Evolutionary conservation across 805 yeast genomes (phyloP), one percentile per base, ranked within the genome.

Genomic region (Yarrowia keelungensis): DNA sequence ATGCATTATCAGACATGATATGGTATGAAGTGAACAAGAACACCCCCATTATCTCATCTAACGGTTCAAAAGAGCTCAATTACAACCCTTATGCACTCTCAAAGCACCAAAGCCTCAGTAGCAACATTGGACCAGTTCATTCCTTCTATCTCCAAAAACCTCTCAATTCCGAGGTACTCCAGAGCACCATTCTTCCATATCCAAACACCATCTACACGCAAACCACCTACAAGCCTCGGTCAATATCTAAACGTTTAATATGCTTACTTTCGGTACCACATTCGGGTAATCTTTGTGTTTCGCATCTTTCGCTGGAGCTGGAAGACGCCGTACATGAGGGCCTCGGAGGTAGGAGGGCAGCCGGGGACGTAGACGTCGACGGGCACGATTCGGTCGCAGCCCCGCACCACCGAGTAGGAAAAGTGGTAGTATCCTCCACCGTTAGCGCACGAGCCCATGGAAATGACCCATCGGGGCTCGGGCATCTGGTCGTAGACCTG

Each of bases 401-500:
- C 97, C 77, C 97, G 84, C 26, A 91, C 96, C 35, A 91, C 97
- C 50, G 92, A 85, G 81, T 91, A 91, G 11, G 95, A 89, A 80
- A 91, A 91, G 79, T 91, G 97, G 81, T 91, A 91, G 81, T 91
- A 91, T 42, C 97, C 97, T 71, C 97, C 97, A 71, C 97, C 97
- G 77, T 91, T 91, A 71, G 97, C 97, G 81, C 97, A 91, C 8
- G 94, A 89, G 61, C 97, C 97, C 97, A 91, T 91, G 69, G 95
- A 89, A 74, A 91, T 91, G 66, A 91, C 97, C 97, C 97, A 91
- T 81, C 93, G 87, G 58, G 97, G 97, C 74, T 89, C 95, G 43
- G 97, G 92, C 97, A 91, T 91, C 81, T 91, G 97, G 79, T 91
- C 97, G 79, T 91, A 91, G 42, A 91, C 97, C 81, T 90, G 95